A percentile compares a stretch with the other conserved stretches of the same genome.
phyloP scores from a whole-genome alignment of 768 basidiomycete genomes.

The Mycena haematopus region DNA sequence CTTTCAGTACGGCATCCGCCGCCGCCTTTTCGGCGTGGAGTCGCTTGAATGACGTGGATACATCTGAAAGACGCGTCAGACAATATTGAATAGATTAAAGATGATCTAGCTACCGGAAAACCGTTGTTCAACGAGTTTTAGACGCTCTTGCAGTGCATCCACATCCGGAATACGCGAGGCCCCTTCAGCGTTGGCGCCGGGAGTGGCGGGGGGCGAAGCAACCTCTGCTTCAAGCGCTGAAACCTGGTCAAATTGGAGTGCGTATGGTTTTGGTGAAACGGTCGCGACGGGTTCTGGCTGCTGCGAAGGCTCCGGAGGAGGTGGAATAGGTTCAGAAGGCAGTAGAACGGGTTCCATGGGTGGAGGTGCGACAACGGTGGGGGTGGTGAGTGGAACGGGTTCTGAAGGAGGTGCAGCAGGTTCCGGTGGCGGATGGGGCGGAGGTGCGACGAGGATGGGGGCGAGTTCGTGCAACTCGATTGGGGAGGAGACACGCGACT shows the following conservation, averaged over 20 bases:
- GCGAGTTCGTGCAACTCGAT: constrained; percentile 23
- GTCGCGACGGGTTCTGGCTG: not conserved
- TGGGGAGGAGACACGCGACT: constrained; percentile 40
- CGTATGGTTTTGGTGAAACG: constrained; percentile 13
- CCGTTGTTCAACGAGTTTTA: constrained; percentile 78
- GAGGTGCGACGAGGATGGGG: constrained; percentile 2
- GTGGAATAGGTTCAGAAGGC: not conserved
- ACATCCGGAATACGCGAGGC: constrained; percentile 38
- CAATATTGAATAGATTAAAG: not conserved
- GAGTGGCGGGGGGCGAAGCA: not conserved
- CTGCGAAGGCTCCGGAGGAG: not conserved
- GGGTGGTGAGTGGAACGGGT: too few species aligned
- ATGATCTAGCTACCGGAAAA: constrained; percentile 61
- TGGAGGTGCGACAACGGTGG: not conserved
- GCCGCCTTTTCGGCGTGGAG: constrained; percentile 75
- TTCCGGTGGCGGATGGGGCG: not conserved
- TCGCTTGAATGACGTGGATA: constrained; percentile 78
- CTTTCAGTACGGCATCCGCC: constrained; percentile 70
- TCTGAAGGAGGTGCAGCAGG: not conserved
- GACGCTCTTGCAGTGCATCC: constrained; percentile 66
- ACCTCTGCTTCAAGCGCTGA: constrained; percentile 13
- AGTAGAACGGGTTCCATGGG: not conserved
- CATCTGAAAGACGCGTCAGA: constrained; percentile 53
- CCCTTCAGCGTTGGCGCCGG: constrained; percentile 1
- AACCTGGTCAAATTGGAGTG: constrained; percentile 13